Evolutionary conservation across 768 basidiomycete species (phyloP).

Genomic region (Lentinus brumalis): DNA sequence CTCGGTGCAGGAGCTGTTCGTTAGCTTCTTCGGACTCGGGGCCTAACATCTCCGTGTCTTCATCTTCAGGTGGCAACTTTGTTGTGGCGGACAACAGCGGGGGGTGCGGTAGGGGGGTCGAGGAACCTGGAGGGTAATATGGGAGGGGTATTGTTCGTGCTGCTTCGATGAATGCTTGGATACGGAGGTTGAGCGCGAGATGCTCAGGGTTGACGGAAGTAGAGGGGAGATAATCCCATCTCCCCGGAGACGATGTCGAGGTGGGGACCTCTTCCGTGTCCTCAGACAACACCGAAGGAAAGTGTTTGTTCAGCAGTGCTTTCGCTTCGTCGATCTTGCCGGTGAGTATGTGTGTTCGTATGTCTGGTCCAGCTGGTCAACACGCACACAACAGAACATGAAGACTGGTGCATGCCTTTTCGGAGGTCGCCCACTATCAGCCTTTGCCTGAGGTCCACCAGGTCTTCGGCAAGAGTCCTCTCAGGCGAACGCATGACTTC

Average conservation of each 20-base stretch:
- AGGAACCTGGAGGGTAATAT: constrained; percentile 34
- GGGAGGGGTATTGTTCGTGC: constrained; percentile 71
- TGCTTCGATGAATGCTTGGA: constrained; percentile 85
- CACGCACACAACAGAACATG: neutral
- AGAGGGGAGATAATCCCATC: constrained; percentile 51
- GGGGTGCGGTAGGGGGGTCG: constrained; percentile 14
- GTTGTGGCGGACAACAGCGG: constrained; percentile 8
- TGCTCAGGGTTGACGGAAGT: constrained; percentile 76
- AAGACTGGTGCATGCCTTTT: constrained; percentile 45
- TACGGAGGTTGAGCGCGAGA: constrained; percentile 80
- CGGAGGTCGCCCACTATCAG: constrained; percentile 43
- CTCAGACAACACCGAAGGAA: constrained; percentile 66
- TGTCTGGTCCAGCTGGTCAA: constrained; percentile 47
- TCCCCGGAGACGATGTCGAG: constrained; percentile 29
- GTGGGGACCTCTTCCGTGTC: constrained; percentile 4
- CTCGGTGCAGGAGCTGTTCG: constrained; percentile 53
- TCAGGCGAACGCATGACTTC: constrained; percentile 38
- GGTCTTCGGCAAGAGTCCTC: constrained; percentile 36
- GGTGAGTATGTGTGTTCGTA: constrained; percentile 66
- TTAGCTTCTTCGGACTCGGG: constrained; percentile 33
- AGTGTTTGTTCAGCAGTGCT: constrained; percentile 65
- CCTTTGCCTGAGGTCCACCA: constrained; percentile 45
- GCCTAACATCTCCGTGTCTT: constrained; percentile 20
- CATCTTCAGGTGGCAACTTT: constrained; percentile 2
- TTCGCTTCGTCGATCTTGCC: constrained; percentile 78